phyloP scores from a whole-genome alignment of 2,329 filamentous ascomycete genomes.

The Fonsecaea pedrosoi region DNA sequence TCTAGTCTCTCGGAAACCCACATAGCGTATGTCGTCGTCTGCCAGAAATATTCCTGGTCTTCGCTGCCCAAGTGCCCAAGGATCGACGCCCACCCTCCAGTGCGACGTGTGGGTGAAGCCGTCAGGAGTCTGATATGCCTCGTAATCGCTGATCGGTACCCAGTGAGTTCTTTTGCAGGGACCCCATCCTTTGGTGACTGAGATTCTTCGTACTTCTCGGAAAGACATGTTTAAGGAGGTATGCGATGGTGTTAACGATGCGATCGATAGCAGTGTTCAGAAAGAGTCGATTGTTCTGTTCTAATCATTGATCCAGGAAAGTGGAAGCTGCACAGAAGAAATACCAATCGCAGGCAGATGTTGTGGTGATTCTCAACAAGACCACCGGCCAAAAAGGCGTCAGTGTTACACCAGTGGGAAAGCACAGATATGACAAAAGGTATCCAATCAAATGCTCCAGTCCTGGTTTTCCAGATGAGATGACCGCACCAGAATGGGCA shows the following conservation, averaged over 20 bases:
- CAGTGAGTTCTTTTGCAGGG: conserved; percentile 30
- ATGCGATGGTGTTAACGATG: neutral
- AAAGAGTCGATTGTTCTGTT: neutral
- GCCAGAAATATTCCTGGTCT: conserved; percentile 2
- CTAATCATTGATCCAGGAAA: neutral
- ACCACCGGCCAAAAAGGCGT: conserved; percentile 2
- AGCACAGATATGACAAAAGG: conserved; percentile 10
- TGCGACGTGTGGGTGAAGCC: conserved; percentile 19
- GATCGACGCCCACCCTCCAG: conserved; percentile 23
- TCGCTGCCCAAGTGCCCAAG: conserved; percentile 14
- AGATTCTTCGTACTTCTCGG: conserved; percentile 19
- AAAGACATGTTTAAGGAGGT: conserved; percentile 11
- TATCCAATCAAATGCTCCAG: conserved; percentile 10
- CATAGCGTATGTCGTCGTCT: conserved; percentile 1
- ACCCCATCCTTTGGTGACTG: conserved; percentile 28
- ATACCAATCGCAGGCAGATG: conserved; percentile 13
- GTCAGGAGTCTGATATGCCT: conserved; percentile 13
- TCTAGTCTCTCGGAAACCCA: conserved; percentile 16
- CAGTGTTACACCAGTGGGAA: conserved; percentile 9
- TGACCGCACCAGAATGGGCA: conserved; percentile 11
- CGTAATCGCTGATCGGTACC: conserved; percentile 31
- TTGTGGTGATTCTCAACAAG: conserved; percentile 3
- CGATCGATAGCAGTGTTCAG: neutral
- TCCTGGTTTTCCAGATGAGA: conserved; percentile 1
- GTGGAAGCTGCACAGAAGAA: neutral